Percentiles rank a stretch among this genome's conserved stretches.
Conservation (phyloP, 768 basidiomycete genomes). For the Rhizopogon vesiculosus region DNA sequence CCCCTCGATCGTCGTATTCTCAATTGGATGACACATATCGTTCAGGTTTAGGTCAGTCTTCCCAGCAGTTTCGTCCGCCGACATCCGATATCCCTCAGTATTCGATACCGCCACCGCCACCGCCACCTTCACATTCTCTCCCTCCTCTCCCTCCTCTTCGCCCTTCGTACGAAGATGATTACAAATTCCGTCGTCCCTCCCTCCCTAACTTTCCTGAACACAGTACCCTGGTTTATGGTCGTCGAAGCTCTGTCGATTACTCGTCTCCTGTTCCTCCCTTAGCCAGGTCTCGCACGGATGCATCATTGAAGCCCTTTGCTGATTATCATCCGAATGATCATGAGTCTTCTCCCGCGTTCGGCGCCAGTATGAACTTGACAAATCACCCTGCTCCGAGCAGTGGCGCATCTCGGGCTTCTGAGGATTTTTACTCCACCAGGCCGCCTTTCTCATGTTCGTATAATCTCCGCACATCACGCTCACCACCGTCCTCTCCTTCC, state of each 20-base stretch:
- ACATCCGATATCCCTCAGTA: conserved; percentile 22
- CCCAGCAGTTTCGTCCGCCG: conserved; percentile 17
- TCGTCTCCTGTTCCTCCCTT: background rate
- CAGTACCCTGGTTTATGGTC: background rate
- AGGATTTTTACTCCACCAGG: conserved; percentile 9
- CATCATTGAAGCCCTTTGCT: background rate
- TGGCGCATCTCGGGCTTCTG: conserved; percentile 6
- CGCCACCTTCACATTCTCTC: conserved; percentile 13
- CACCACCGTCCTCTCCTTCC: conserved; percentile 7
- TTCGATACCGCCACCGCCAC: conserved; percentile 21
- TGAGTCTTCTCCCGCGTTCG: conserved; percentile 6
- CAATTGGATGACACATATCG: conserved; percentile 18
- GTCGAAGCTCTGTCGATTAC: conserved; percentile 8
- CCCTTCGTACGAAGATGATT: conserved; percentile 21
- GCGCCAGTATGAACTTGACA: background rate
- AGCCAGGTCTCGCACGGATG: conserved; percentile 3
- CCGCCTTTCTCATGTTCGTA: conserved; percentile 12
- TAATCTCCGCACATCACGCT: conserved; percentile 11
- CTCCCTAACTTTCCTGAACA: conserved; percentile 13
- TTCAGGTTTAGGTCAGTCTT: conserved; percentile 13
- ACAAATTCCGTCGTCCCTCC: conserved; percentile 29
- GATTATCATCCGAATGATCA: conserved; percentile 11
- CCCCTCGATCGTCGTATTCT: conserved; percentile 14
- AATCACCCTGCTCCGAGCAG: background rate
- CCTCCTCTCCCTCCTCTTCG: conserved; percentile 25